Base-by-base conservation (phyloP, 1,139 yeast species). In the Geotrichum europaeum region DNA sequence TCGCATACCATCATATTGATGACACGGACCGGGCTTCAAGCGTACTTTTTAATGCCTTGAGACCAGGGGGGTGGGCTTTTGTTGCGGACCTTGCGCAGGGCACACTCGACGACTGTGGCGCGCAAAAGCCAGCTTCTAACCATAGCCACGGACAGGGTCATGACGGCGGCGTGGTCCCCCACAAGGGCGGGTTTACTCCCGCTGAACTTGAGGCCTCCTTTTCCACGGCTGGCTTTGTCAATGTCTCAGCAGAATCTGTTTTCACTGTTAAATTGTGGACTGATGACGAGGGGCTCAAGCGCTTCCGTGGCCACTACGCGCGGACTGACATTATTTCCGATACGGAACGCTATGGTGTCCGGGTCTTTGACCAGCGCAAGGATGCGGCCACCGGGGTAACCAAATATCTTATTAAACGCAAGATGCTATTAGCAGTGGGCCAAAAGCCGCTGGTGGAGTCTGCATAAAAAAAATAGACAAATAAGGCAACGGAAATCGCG, bases 1-100 rank as follows among this genome's bases (percentile, higher is more conserved):
- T 71, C 63, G 65, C 71, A 1, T 71, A 68, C 56, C 75, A 72
- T 55, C 75, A 72, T 60, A 60, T 72, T 7, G 64, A 62, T 49
- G 71, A 72, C 53, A 65, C 66, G 34, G 66, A 64, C 3, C 59
- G 49, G 12, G 66, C 67, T 4, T 66, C 70, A 1, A 52, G 56
- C 28, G 60, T 61, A 4, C 63, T 72, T 36, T 63, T 53, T 4
- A 56, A 53, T 7, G 51, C 62, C n/a, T 58, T 72, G 43, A 63
- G 63, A 10, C 58, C 64, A 2, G 70, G 68, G 9, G 74, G 74
- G 3, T 56, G 67, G 51, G 60, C 66, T 12, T 66, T 65, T 58
- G 67, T 72, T 10, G 64, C 65, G 13, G 74, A 71, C 51, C 59
- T 67, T 1, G 28, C 57, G 10, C 55, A 53, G 24, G 53, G 47